Conservation (phyloP, 352 stramenopile genomes). For the Albugo laibachii region DNA sequence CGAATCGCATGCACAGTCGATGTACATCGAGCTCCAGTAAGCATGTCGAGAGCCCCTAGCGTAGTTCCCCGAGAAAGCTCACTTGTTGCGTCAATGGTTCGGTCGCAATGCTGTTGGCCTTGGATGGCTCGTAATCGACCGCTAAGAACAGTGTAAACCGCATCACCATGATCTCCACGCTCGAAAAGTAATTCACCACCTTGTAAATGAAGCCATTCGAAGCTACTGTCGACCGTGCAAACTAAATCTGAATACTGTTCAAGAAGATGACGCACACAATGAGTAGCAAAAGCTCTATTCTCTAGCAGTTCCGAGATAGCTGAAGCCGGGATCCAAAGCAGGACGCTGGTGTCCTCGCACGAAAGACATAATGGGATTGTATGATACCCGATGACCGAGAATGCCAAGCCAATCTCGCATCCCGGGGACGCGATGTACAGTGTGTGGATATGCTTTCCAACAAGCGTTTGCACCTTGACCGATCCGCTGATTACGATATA, state of each 20-base stretch:
- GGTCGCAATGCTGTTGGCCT: constrained; percentile 29
- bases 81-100: constrained; percentile 50
- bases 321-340: constrained; percentile 35
- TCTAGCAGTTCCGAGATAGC: constrained; percentile 39
- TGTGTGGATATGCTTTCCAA: constrained; percentile 17
- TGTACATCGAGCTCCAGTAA: constrained; percentile 42
- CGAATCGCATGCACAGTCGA: constrained; percentile 72
- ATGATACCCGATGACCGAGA: constrained; percentile 40
- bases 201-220: constrained; percentile 70
- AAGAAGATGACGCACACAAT: constrained; percentile 37
- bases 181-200: constrained; percentile 64
- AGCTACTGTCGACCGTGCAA: constrained; percentile 50
- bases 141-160: constrained; percentile 65
- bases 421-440: constrained; percentile 31
- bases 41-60: constrained; percentile 66
- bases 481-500: constrained; percentile 39
- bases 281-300: constrained; percentile 21
- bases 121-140: constrained; percentile 57
- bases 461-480: constrained; percentile 29
- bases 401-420: constrained; percentile 41
- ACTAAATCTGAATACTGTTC: constrained; percentile 53
- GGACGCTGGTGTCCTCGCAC: constrained; percentile 19
- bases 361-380: constrained; percentile 17
- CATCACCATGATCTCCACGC: constrained; percentile 51
- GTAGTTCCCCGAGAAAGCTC: constrained; percentile 65